Percentiles rank a stretch among this genome's conserved stretches.
Evolutionary conservation across 768 basidiomycete genomes (phyloP).

Genomic region (Leccinum variicolor): DNA sequence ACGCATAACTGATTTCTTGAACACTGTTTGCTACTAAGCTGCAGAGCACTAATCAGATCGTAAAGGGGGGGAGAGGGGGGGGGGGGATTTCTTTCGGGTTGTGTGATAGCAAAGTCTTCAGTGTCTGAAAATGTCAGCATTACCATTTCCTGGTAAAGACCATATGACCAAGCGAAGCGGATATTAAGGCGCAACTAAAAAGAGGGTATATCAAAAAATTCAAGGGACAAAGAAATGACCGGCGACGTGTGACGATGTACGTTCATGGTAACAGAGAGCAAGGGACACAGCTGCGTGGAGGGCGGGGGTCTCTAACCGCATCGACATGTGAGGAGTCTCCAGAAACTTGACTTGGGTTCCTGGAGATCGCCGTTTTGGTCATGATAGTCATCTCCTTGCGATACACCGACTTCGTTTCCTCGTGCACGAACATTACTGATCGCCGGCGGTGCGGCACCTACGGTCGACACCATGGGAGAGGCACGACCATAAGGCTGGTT

Average conservation of each 20-base stretch:
- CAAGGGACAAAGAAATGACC: slow-evolving; percentile 35
- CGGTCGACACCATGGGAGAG: slow-evolving; percentile 77
- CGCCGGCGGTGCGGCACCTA: slow-evolving; percentile 66
- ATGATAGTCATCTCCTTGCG: slow-evolving; percentile 56
- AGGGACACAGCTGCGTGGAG: slow-evolving; percentile 12
- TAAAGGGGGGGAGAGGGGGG: slow-evolving; percentile 13
- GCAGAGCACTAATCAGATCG: slow-evolving; percentile 32
- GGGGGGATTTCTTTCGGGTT: slow-evolving; percentile 15
- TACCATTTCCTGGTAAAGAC: slow-evolving; percentile 27
- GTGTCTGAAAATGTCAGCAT: slow-evolving; percentile 25
- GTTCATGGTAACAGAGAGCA: slow-evolving; percentile 25
- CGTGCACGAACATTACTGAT: slow-evolving; percentile 69
- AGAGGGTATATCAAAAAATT: slow-evolving; percentile 35
- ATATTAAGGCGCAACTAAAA: slow-evolving; percentile 36
- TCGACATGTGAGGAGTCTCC: slow-evolving; percentile 75
- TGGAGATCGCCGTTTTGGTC: slow-evolving; percentile 55
- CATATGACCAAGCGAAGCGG: slow-evolving; percentile 34
- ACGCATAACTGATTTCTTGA: slow-evolving; percentile 11
- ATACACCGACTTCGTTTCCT: slow-evolving; percentile 65
- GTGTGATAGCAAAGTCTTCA: slow-evolving; percentile 24
- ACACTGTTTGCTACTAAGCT: slow-evolving; percentile 21
- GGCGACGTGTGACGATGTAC: slow-evolving; percentile 28
- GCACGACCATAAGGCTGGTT: slow-evolving; percentile 69
- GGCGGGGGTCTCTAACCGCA: slow-evolving; percentile 48
- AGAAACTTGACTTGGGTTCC: slow-evolving; percentile 51